Evolutionary conservation across 192 early-diverging fungal genomes (phyloP).

Genomic region (Kickxella alabastrina): DNA sequence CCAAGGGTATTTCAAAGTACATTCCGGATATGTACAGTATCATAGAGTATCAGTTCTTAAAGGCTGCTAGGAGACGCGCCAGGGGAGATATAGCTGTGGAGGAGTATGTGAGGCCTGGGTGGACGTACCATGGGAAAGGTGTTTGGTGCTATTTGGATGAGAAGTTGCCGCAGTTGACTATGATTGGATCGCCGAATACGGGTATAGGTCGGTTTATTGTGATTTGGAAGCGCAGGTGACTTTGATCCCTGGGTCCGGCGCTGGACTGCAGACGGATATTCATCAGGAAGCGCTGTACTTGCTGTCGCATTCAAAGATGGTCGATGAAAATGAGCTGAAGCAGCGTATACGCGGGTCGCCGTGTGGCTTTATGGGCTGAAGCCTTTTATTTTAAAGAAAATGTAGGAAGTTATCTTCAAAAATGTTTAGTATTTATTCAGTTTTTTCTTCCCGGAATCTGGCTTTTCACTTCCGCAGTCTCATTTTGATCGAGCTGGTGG

Average conservation of each 20-base stretch:
- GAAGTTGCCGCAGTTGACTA: constrained; percentile 66
- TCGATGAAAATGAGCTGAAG: constrained; percentile 20
- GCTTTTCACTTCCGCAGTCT: neutral
- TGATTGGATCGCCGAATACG: constrained; percentile 95
- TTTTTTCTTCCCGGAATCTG: neutral
- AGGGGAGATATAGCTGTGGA: constrained; percentile 59
- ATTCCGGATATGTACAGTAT: constrained; percentile 89
- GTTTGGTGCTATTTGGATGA: constrained; percentile 68
- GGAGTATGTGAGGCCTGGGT: constrained; percentile 75
- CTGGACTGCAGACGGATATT: constrained; percentile 43
- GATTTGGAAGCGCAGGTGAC: constrained; percentile 87
- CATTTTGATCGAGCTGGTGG: neutral
- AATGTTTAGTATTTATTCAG: neutral
- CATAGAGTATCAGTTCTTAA: constrained; percentile 71
- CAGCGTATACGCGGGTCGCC: constrained; percentile 29
- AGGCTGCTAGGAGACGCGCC: constrained; percentile 41
- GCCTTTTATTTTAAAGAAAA: constrained; percentile 47
- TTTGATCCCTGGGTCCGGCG: constrained; percentile 55
- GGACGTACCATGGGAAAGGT: constrained; percentile 98
- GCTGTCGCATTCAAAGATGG: constrained; percentile 29
- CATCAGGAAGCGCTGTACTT: constrained; percentile 36
- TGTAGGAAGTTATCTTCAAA: constrained; percentile 16
- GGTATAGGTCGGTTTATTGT: constrained; percentile 82
- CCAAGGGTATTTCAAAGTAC: constrained; percentile 78
- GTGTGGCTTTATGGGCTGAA: constrained; percentile 40